Percentiles rank a stretch among this genome's conserved stretches.
Evolutionary conservation across 2,329 filamentous ascomycete genomes (phyloP).

Genomic region (Phialophora verrucosa): DNA sequence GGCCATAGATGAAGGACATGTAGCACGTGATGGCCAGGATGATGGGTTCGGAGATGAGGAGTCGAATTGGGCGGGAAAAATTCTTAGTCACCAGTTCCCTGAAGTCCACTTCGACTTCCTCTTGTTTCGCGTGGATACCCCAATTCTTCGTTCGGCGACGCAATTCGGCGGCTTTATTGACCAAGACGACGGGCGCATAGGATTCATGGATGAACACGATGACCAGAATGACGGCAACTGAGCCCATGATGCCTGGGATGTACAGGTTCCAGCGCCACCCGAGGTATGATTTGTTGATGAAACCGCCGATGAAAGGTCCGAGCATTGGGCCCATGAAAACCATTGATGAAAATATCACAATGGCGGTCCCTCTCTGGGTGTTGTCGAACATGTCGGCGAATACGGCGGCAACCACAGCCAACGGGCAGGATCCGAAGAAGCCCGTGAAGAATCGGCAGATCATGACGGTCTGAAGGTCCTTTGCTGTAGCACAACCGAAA

Average conservation of each 20-base stretch:
- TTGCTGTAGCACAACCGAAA: conserved; percentile 55
- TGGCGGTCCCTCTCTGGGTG: conserved; percentile 50
- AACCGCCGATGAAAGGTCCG: conserved; percentile 62
- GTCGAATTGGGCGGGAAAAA: conserved; percentile 55
- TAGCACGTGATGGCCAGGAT: conserved; percentile 50
- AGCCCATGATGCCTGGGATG: conserved; percentile 63
- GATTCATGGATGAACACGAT: conserved; percentile 63
- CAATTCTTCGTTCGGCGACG: conserved; percentile 63
- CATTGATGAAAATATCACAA: conserved; percentile 59
- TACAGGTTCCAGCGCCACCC: conserved; percentile 64
- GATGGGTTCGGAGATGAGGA: conserved; percentile 53
- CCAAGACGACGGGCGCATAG: conserved; percentile 63
- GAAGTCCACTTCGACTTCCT: conserved; percentile 61
- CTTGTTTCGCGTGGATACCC: conserved; percentile 66
- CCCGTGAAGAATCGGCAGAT: conserved; percentile 60
- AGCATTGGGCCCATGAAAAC: conserved; percentile 60
- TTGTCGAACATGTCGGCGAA: conserved; percentile 64
- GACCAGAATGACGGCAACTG: conserved; percentile 54
- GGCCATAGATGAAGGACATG: conserved; percentile 45
- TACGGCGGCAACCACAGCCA: conserved; percentile 60
- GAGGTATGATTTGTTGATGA: conserved; percentile 54
- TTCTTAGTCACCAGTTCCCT: conserved; percentile 58
- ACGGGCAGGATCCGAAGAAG: conserved; percentile 60
- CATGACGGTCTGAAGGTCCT: conserved; percentile 60
- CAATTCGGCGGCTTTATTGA: conserved; percentile 61